Percentiles rank a stretch among this genome's conserved stretches.
Evolutionary conservation across 2,329 filamentous ascomycete species (phyloP).

Genomic region (Pestalotiopsis sp.): DNA sequence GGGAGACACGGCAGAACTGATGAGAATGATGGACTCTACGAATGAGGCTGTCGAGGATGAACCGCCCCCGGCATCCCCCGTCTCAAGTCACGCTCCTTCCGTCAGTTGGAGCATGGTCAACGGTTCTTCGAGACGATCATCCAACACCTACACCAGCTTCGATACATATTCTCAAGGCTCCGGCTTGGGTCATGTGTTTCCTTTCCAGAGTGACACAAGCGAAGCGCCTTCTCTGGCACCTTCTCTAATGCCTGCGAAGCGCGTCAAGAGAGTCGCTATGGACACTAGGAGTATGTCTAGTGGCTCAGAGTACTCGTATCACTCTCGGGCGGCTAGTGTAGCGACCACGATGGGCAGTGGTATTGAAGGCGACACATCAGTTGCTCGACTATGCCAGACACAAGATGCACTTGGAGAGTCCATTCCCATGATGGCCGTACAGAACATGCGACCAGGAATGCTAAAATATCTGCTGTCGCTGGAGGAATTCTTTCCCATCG

Average conservation of each 20-base stretch:
- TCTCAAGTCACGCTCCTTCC: conserved; percentile 48
- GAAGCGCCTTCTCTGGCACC: conserved; percentile 37
- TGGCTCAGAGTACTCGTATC: conserved; percentile 81
- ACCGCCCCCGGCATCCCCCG: conserved; percentile 39
- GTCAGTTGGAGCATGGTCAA: conserved; percentile 52
- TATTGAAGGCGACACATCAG: conserved; percentile 84
- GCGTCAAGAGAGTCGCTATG: conserved; percentile 82
- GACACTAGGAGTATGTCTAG: conserved; percentile 87
- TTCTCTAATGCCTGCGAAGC: conserved; percentile 45
- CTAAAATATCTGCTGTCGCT: conserved; percentile 80
- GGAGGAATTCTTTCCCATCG: conserved; percentile 72
- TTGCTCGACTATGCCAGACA: conserved; percentile 76
- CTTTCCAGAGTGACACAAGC: conserved; percentile 71
- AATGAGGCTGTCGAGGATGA: conserved; percentile 50
- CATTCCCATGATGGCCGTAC: conserved; percentile 83
- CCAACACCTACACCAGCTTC: conserved; percentile 42
- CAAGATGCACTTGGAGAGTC: conserved; percentile 77
- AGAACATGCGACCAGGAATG: conserved; percentile 71
- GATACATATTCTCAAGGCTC: conserved; percentile 60
- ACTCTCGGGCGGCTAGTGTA: conserved; percentile 78
- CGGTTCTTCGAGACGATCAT: conserved; percentile 46
- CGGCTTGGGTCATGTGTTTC: conserved; percentile 83
- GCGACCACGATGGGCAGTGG: conserved; percentile 75
- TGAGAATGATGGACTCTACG: conserved; percentile 77
- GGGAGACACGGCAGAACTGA: conserved; percentile 77